Conservation (phyloP, 306 rosid species). For the Corylus americana region DNA sequence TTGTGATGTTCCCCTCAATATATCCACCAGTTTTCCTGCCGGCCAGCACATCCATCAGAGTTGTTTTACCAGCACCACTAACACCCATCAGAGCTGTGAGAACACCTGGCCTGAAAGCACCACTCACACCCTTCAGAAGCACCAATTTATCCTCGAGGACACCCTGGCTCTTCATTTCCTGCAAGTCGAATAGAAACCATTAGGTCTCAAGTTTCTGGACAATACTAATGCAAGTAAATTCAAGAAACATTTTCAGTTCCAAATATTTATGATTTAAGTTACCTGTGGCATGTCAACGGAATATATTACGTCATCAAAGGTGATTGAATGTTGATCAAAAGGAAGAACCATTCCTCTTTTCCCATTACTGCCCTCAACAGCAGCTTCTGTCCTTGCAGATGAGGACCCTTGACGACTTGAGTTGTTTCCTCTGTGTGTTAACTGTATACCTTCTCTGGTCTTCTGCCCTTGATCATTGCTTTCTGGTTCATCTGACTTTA, state of each 20-base stretch:
- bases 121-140: conserved; percentile 77
- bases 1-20: conserved; percentile 64
- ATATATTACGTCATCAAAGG: conserved; percentile 47
- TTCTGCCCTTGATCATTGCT: background rate
- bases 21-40: conserved; percentile 93
- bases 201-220: background rate
- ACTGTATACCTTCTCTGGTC: background rate
- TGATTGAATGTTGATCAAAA: conserved; percentile 45
- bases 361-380: background rate
- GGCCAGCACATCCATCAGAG: conserved; percentile 90
- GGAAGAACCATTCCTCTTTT: conserved; percentile 59
- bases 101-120: conserved; percentile 88
- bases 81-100: conserved; percentile 95
- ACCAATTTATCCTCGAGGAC: conserved; percentile 63
- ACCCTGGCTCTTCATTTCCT: conserved; percentile 76
- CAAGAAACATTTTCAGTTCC: background rate
- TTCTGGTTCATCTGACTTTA: conserved; percentile 23
- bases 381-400: background rate
- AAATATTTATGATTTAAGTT: background rate
- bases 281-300: conserved; percentile 60
- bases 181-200: conserved; percentile 13
- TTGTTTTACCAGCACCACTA: conserved; percentile 97
- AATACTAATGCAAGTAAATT: conserved; percentile 14
- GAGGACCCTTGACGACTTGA: background rate
- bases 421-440: background rate